Evolutionary conservation across 352 stramenopile genomes (phyloP), one percentile per base, ranked within the genome.

Genomic region (Phytophthora crassamura): DNA sequence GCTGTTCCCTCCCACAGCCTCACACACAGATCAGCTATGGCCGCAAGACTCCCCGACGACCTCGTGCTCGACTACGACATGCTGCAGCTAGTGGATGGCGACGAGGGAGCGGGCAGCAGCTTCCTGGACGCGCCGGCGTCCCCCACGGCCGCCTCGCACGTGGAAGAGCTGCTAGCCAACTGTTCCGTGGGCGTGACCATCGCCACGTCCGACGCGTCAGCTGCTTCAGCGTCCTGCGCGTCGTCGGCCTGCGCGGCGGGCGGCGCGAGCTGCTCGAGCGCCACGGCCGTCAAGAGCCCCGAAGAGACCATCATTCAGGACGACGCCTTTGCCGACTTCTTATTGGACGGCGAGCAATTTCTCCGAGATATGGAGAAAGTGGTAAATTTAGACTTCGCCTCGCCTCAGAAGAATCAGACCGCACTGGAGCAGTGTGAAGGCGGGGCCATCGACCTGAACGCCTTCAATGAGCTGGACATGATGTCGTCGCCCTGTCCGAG

Each of bases 341-440:
- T 89, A 54, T 64, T 88, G 59, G 75, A 86, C 56, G 68, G 73
- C 30, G 82, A 89, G 47, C 70, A 84, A n/a, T 84, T 89, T 55
- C 46, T 89, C 11, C 57, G 67, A 20, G 74, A 86, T 30, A 78
- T 86, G 72, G 77, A 86, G 43, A 79, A 83, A 40, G 71, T 80
- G 40, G 75, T 80, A 47, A 72, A 74, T 49, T 45, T 88, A 34
- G 75, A 84, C 34, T 60, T 67, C 22, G 58, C 73, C 25, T 51
- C 64, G 39, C 61, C 57, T 58, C 55, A 61, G 50, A 60, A 59
- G 33, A 36, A 60, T 71, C 48, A 60, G 54, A 75, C 59, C 18
- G 34, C 36, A n/a, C 39, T 59, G 16, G 57, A 73, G 28, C 33
- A 68, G 49, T 67, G 55, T 64, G 46, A 59, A 59, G 57, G 74